Evolutionary conservation across 257 asterid species (phyloP), one percentile per base, ranked within the genome.

Genomic region (Solanum etuberosum): DNA sequence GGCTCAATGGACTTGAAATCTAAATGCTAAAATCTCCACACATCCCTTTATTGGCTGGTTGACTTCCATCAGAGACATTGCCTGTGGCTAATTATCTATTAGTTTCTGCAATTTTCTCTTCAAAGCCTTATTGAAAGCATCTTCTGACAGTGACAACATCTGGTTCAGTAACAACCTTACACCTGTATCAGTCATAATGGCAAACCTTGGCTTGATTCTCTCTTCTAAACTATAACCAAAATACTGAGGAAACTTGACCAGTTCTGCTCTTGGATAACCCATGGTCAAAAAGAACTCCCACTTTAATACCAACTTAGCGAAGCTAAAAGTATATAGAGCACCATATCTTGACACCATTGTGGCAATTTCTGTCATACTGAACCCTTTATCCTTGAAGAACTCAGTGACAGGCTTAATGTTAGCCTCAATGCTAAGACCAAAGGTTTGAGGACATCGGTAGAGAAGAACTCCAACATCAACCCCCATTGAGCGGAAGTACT

Each of bases 191-290:
- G 83, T 91, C 93, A 95, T 89, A 25, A 91, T 91, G 84, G 90
- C 93, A 54, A 91, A 94, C 92, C 99, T 89, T 9, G 97, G 98
- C 85, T 94, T 97, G 90, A 95, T 97, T 90, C 98, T 92, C 31
- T 89, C 95, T 87, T 94, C 95, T 65, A 95, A 91, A 87, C 96
- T 97, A 89, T 97, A 97, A 74, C 99, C 98, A 65, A 97, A 97
- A 87, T 94, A 97, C 51, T 97, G 98, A 13, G 98, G 99, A 89
- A 97, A 95, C 77, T 97, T 97, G 8, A 95, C 91, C 89, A 97
- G 85, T 54, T 95, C 98, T 0, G 95, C 88, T 63, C 89, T 93
- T 1, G 98, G 98, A 90, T 94, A 96, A 27, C 85, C 95, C 94
- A 88, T 96, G 20, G 94, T 95, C 86, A 90, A 84, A 84, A 92